Base-by-base conservation (phyloP, 805 yeast genomes). In the Metschnikowia anglica region DNA sequence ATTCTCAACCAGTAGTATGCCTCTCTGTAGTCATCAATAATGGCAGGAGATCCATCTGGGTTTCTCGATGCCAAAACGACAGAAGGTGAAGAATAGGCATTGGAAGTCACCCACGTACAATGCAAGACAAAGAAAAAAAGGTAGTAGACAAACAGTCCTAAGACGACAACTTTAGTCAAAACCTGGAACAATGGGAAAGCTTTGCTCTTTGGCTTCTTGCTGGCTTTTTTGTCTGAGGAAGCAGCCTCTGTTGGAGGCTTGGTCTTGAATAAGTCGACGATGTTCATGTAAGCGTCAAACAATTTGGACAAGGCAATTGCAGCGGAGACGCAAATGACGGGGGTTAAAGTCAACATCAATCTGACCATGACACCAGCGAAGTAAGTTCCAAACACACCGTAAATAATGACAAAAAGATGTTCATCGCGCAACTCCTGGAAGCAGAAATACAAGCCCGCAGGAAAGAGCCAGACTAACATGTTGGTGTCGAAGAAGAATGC, bases 291-390 rank as follows among this genome's bases (percentile, higher is more conserved):
- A 20, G 86, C 75, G 55, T 89, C 96, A 54, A 90, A 81, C 43
- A 93, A 63, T 57, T 86, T 83, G 34, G 96, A 86, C 52, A 93
- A 59, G 3, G 98, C 89, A 52, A 95, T 78, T 29, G 95, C 97
- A 40, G 85, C 96, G 52, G 88, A 74, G 33, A 91, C 96, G 78
- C 98, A 93, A 41, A 93, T 86, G 46, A 95, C 80, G 17, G 99
- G 99, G 19, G 99, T 93, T 63, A 93, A 75, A 28, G 99, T 93
- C 60, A 93, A 74, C 95, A 95, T 91, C 64, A 93, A 77, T 70
- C 99, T 86, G 45, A 93, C 93, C 99, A 93, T 93, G 43, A 93
- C 99, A 62, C 99, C 99, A 2, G 99, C 97, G 67, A 93, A 93
- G 66, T 93, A 93, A 7, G 97, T 86, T 58, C 93, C 93, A 51